Percentiles rank a stretch among this genome's conserved stretches.
Evolutionary conservation across 495 filamentous ascomycete genomes (phyloP).

Genomic region (Margaritispora aquatica): DNA sequence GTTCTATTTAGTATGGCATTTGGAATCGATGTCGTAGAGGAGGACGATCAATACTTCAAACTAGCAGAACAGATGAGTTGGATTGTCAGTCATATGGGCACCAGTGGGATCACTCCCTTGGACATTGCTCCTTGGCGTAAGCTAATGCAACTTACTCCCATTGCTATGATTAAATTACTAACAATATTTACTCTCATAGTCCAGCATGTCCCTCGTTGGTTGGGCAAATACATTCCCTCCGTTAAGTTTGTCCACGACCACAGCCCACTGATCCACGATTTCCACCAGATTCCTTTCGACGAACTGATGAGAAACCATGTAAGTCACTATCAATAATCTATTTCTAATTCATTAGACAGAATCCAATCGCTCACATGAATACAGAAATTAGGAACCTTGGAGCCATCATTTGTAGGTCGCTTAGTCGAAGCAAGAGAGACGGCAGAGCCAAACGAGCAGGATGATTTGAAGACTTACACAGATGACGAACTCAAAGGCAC

Average conservation of each 20-base stretch:
- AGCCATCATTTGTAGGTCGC: neutral
- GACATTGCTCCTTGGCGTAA: slow-evolving; percentile 32
- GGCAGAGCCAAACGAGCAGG: neutral
- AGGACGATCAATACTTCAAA: slow-evolving; percentile 37
- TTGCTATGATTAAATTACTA: neutral
- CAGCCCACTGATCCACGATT: neutral
- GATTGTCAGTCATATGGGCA: slow-evolving; percentile 35
- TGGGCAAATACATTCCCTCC: slow-evolving; percentile 33
- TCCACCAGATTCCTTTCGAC: slow-evolving; percentile 3
- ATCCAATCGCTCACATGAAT: neutral
- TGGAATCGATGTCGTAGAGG: slow-evolving; percentile 32
- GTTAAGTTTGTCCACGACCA: slow-evolving; percentile 1
- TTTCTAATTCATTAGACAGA: neutral
- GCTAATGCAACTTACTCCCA: neutral
- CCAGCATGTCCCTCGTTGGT: slow-evolving; percentile 31
- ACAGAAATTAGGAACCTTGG: neutral
- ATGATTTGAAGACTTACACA: neutral
- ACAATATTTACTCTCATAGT: neutral
- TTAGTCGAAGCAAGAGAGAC: slow-evolving; percentile 1
- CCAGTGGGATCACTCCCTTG: slow-evolving; percentile 32
- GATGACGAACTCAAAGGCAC: neutral
- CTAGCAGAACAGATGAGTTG: slow-evolving; percentile 35
- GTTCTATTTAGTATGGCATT: slow-evolving; percentile 34
- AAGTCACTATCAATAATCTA: neutral
- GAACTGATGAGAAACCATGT: neutral